A percentile compares a stretch with the other conserved stretches of the same genome.
These are phyloP conservation scores for Kluyveromyces marxianus DNA, from an alignment of 1,139 yeast genomes.

Conservation along the genomic window DNA sequence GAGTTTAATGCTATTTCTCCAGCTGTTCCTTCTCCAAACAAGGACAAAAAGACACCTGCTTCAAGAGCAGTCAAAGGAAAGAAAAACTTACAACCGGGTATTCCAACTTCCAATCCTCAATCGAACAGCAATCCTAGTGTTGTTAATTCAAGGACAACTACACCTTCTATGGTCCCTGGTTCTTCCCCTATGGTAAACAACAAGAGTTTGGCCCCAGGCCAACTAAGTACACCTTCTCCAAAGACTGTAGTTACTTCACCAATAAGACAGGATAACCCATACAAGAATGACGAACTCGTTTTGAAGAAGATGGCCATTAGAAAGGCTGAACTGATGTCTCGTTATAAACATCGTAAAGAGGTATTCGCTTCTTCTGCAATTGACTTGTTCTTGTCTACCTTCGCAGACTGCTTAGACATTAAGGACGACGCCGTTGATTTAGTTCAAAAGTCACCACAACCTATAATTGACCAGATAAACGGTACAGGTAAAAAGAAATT, in stretches of 20 bases:
- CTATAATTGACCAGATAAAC: slow-evolving; percentile 24
- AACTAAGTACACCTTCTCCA: slow-evolving; percentile 10
- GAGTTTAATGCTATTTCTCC: slow-evolving; percentile 7
- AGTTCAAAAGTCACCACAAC: slow-evolving; percentile 22
- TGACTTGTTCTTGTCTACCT: slow-evolving; percentile 28
- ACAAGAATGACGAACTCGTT: slow-evolving; percentile 25
- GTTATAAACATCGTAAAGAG: slow-evolving; percentile 31
- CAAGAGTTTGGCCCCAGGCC: slow-evolving; percentile 5
- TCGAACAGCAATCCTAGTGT: slow-evolving; percentile 19
- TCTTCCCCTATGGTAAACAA: slow-evolving; percentile 10
- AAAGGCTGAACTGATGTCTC: slow-evolving; percentile 27
- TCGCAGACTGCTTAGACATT: slow-evolving; percentile 29
- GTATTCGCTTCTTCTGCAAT: slow-evolving; percentile 24
- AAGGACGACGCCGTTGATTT: slow-evolving; percentile 25
- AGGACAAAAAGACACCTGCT: slow-evolving; percentile 5
- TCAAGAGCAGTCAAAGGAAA: background rate
- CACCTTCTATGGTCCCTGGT: slow-evolving; percentile 5
- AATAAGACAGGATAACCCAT: slow-evolving; percentile 18
- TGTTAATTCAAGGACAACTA: slow-evolving; percentile 7
- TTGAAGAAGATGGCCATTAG: slow-evolving; percentile 22
- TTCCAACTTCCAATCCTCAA: slow-evolving; percentile 17
- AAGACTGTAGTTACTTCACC: slow-evolving; percentile 7
- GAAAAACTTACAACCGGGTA: slow-evolving; percentile 5
- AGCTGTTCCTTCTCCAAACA: slow-evolving; percentile 8
- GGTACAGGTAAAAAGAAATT: slow-evolving; percentile 29